These are phyloP conservation scores for Pseudofabraea citricarpa DNA, from an alignment of 2,329 filamentous ascomycete species.

Conservation along the genomic window DNA sequence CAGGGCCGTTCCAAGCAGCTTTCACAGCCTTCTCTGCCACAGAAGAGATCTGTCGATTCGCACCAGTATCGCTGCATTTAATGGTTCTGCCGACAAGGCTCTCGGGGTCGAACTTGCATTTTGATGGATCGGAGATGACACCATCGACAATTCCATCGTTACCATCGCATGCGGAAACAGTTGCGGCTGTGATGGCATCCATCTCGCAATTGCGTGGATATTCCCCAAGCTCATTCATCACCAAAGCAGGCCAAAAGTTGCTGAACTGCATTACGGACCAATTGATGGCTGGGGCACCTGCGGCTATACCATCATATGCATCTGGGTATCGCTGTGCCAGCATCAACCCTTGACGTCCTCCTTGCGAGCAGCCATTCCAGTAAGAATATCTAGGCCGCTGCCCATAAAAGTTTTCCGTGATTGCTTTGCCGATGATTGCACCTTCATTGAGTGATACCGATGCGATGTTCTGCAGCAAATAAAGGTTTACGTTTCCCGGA, in stretches of 20 bases:
- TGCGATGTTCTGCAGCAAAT: slow-evolving; percentile 31
- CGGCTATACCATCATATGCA: slow-evolving; percentile 32
- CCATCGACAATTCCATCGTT: slow-evolving; percentile 8
- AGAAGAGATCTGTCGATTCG: neutral
- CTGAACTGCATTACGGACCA: slow-evolving; percentile 1
- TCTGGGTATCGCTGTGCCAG: slow-evolving; percentile 30
- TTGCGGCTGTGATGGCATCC: slow-evolving; percentile 3
- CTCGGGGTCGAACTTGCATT: slow-evolving; percentile 2
- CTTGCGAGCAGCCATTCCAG: slow-evolving; percentile 30
- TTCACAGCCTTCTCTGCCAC: neutral
- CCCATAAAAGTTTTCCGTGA: slow-evolving; percentile 28
- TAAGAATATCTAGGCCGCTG: slow-evolving; percentile 28
- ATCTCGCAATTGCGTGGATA: slow-evolving; percentile 6
- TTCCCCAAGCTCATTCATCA: slow-evolving; percentile 5
- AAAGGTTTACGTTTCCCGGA: too few relatives aligned
- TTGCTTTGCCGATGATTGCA: slow-evolving; percentile 26
- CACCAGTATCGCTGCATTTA: slow-evolving; percentile 2
- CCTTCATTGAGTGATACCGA: slow-evolving; percentile 29
- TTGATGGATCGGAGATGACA: slow-evolving; percentile 1
- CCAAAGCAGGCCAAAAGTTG: slow-evolving; percentile 2
- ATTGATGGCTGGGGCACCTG: slow-evolving; percentile 31
- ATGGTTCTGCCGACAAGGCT: slow-evolving; percentile 3
- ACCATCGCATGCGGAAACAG: slow-evolving; percentile 5
- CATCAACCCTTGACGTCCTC: slow-evolving; percentile 31
- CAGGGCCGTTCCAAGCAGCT: slow-evolving; percentile 2